Conservation (phyloP, 495 filamentous ascomycete species). For the Podospora pseudoanserina region DNA sequence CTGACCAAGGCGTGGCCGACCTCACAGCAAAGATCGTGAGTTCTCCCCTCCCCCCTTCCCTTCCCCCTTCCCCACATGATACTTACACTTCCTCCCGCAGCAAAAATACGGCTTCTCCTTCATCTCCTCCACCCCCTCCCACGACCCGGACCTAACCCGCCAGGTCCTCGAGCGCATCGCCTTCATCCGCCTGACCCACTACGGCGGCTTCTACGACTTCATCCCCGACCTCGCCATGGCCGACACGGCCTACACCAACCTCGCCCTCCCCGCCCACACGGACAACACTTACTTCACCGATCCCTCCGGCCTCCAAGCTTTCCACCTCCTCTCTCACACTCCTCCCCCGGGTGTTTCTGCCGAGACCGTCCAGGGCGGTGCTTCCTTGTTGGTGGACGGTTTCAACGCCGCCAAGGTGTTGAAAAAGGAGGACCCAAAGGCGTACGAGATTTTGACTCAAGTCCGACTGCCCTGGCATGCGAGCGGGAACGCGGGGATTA, state of each 20-base stretch:
- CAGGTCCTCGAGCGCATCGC: constrained; percentile 71
- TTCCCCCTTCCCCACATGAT: neutral
- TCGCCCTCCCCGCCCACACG: constrained; percentile 74
- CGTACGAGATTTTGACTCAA: constrained; percentile 50
- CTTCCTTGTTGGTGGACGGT: constrained; percentile 77
- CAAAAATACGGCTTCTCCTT: constrained; percentile 63
- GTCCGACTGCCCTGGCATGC: constrained; percentile 67
- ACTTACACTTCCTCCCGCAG: neutral
- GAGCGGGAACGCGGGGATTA: constrained; percentile 77
- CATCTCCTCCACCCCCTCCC: constrained; percentile 60
- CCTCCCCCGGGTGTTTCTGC: constrained; percentile 21
- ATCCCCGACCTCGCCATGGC: constrained; percentile 80
- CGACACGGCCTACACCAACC: constrained; percentile 88
- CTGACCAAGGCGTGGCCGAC: constrained; percentile 19
- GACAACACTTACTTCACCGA: constrained; percentile 94
- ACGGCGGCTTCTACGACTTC: constrained; percentile 95
- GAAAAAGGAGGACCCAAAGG: constrained; percentile 39
- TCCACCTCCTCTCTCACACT: constrained; percentile 81
- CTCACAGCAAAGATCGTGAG: constrained; percentile 41
- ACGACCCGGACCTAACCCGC: constrained; percentile 63
- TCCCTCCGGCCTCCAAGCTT: constrained; percentile 82
- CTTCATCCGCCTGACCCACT: constrained; percentile 82
- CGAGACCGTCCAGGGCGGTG: constrained; percentile 56
- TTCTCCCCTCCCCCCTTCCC: neutral
- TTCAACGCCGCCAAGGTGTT: constrained; percentile 65